These are phyloP conservation scores for Pisolithus thermaeus DNA, from an alignment of 1,284 basidiomycete species.

Conservation along the genomic window DNA sequence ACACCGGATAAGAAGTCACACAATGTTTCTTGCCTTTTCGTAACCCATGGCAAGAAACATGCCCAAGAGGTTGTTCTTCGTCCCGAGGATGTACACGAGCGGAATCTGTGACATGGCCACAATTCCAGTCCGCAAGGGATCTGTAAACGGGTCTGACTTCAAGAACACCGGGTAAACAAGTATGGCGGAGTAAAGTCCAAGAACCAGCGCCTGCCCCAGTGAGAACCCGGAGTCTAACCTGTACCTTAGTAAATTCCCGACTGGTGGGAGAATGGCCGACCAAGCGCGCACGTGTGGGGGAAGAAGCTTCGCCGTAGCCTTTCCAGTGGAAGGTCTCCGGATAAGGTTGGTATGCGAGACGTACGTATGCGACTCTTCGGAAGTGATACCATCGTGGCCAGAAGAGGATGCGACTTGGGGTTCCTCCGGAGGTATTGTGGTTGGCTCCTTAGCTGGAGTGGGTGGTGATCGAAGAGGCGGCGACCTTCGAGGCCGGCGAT, in stretches of 20 bases:
- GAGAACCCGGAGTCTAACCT: slow-evolving; percentile 47
- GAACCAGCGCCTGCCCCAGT: slow-evolving; percentile 44
- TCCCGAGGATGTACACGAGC: slow-evolving; percentile 60
- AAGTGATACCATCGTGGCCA: slow-evolving; percentile 16
- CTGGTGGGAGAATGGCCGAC: slow-evolving; percentile 34
- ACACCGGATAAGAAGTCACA: neutral
- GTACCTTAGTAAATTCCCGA: slow-evolving; percentile 36
- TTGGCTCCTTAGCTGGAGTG: neutral
- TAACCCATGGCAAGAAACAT: slow-evolving; percentile 65
- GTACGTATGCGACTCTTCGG: slow-evolving; percentile 29
- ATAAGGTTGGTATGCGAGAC: slow-evolving; percentile 20
- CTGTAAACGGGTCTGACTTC: slow-evolving; percentile 49
- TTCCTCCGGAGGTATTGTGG: slow-evolving; percentile 4
- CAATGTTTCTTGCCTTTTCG: slow-evolving; percentile 50
- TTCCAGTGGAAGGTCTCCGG: slow-evolving; percentile 11
- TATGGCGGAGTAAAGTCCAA: slow-evolving; percentile 41
- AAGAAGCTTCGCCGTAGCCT: slow-evolving; percentile 10
- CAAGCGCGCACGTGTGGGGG: slow-evolving; percentile 45
- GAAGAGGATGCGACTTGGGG: slow-evolving; percentile 14
- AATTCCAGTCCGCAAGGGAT: slow-evolving; percentile 52
- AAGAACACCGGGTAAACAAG: slow-evolving; percentile 50
- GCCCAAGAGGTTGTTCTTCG: slow-evolving; percentile 70
- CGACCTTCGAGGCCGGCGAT: slow-evolving; percentile 12
- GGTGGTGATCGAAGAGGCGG: slow-evolving; percentile 1
- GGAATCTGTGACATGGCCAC: slow-evolving; percentile 73